Conservation (phyloP, 768 basidiomycete species). For the Tricholomella constricta region DNA sequence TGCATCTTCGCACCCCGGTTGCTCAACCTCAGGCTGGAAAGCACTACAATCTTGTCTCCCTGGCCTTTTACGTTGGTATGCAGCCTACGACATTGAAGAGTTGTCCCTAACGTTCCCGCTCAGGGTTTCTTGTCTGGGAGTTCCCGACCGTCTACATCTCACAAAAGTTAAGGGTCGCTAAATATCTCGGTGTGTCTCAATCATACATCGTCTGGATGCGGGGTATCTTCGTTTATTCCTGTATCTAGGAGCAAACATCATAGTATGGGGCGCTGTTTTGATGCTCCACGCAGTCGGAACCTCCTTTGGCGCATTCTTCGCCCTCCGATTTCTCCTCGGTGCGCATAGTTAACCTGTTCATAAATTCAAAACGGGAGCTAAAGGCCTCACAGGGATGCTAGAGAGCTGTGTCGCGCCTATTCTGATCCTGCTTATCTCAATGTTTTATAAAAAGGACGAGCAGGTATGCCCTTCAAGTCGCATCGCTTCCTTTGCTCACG, state of each 20-base stretch:
- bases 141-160: slow-evolving; percentile 69
- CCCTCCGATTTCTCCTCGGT: slow-evolving; percentile 62
- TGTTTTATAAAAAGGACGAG: slow-evolving; percentile 72
- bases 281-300: slow-evolving; percentile 61
- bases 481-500: background rate
- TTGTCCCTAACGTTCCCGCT: background rate
- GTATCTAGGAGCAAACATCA: slow-evolving; percentile 51
- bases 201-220: background rate
- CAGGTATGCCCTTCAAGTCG: slow-evolving; percentile 35
- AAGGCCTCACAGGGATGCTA: slow-evolving; percentile 52
- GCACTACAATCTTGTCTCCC: slow-evolving; percentile 64
- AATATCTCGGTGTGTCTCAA: slow-evolving; percentile 56
- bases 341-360: slow-evolving; percentile 9
- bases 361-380: background rate
- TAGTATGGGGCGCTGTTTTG: slow-evolving; percentile 59
- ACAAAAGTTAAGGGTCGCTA: slow-evolving; percentile 59
- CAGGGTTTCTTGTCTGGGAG: slow-evolving; percentile 62
- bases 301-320: slow-evolving; percentile 64
- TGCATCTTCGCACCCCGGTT: background rate
- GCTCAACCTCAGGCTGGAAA: slow-evolving; percentile 23
- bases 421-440: slow-evolving; percentile 61
- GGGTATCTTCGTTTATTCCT: background rate
- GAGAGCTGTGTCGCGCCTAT: slow-evolving; percentile 67
- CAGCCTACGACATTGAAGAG: background rate
- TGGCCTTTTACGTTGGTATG: slow-evolving; percentile 64